These are phyloP conservation scores for Malbranchea zuffiana DNA, from an alignment of 2,329 filamentous ascomycete genomes.

Conservation along the genomic window DNA sequence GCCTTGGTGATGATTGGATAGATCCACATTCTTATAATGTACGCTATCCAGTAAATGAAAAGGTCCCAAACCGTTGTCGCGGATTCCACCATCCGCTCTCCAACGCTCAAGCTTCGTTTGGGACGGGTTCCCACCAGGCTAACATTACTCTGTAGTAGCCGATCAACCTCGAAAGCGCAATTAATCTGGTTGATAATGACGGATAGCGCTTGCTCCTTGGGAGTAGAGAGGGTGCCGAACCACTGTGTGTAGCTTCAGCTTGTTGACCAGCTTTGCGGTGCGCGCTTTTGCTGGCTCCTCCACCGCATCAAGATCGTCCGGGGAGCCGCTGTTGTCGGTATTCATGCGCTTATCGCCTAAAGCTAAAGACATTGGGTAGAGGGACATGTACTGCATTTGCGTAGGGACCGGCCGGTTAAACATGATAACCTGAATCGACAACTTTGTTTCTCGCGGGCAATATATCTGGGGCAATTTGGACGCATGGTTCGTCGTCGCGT, in stretches of 20 bases:
- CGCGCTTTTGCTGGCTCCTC: slow-evolving; percentile 58
- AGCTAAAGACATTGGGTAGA: slow-evolving; percentile 77
- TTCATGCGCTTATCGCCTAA: slow-evolving; percentile 57
- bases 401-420: slow-evolving; percentile 78
- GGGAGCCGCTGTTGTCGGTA: slow-evolving; percentile 26
- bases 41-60: slow-evolving; percentile 56
- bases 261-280: slow-evolving; percentile 62
- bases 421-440: slow-evolving; percentile 75
- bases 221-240: slow-evolving; percentile 61
- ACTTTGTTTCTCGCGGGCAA: slow-evolving; percentile 52
- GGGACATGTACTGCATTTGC: slow-evolving; percentile 92
- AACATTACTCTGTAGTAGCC: slow-evolving; percentile 78
- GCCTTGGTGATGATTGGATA: slow-evolving; percentile 62
- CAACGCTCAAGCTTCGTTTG: slow-evolving; percentile 80
- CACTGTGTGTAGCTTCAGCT: slow-evolving; percentile 80
- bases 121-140: slow-evolving; percentile 69
- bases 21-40: slow-evolving; percentile 60
- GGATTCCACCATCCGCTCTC: slow-evolving; percentile 86
- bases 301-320: slow-evolving; percentile 55
- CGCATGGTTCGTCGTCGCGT: slow-evolving; percentile 44
- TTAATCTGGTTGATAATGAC: slow-evolving; percentile 89
- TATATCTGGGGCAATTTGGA: slow-evolving; percentile 57
- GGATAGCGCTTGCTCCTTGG: slow-evolving; percentile 70
- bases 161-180: slow-evolving; percentile 82
- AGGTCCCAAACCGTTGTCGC: slow-evolving; percentile 76